phyloP scores from a whole-genome alignment of 1,284 basidiomycete genomes.

The Ceratobasidium sp. region DNA sequence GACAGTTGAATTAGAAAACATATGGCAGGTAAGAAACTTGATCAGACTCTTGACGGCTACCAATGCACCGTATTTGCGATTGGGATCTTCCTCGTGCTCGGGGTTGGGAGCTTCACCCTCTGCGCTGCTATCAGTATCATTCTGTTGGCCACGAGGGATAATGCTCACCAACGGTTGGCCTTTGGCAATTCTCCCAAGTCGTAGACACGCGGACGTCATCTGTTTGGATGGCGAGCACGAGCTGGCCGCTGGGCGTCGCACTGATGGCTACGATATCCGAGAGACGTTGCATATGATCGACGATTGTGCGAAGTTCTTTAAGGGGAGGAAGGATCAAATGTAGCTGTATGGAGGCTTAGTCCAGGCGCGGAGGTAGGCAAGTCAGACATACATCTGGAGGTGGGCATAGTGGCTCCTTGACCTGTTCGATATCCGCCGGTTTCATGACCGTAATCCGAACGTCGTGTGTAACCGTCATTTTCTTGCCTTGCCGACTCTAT shows the following conservation, averaged over 20 bases:
- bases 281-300: conserved; percentile 75
- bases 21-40: conserved; percentile 83
- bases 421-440: conserved; percentile 69
- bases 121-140: conserved; percentile 22
- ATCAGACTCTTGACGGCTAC: conserved; percentile 78
- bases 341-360: conserved; percentile 57
- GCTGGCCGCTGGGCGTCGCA: conserved; percentile 67
- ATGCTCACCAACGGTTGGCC: conserved; percentile 65
- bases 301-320: conserved; percentile 76
- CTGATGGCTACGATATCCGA: conserved; percentile 76
- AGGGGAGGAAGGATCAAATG: conserved; percentile 83
- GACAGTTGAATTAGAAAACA: conserved; percentile 85
- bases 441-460: conserved; percentile 79
- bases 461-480: conserved; percentile 69
- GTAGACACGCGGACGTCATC: conserved; percentile 78
- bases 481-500: conserved; percentile 42
- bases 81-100: conserved; percentile 52
- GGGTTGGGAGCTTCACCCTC: conserved; percentile 49
- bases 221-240: conserved; percentile 73
- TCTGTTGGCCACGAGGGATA: not conserved
- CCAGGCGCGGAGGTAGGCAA: conserved; percentile 15
- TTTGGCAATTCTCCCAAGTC: conserved; percentile 74
- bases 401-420: conserved; percentile 85
- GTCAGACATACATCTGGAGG: conserved; percentile 75
- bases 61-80: conserved; percentile 68